These are phyloP conservation scores for Candida broadrunensis DNA, from an alignment of 805 yeast genomes.

Conservation along the genomic window DNA sequence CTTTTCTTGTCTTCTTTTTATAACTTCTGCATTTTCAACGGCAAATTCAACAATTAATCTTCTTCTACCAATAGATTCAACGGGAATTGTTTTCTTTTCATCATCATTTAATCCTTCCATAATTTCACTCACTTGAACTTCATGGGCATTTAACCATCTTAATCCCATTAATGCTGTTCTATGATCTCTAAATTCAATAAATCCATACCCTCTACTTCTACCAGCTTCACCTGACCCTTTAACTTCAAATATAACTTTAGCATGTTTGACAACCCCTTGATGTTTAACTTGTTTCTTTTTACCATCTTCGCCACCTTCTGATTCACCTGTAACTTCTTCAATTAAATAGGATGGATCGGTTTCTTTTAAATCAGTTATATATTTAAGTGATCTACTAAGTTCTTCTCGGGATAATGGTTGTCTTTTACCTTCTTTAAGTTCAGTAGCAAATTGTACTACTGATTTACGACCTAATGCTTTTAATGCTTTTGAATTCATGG, in stretches of 20 bases:
- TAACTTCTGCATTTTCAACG: conserved; percentile 89
- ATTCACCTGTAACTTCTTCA: conserved; percentile 6
- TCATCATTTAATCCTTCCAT: conserved; percentile 68
- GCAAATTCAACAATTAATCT: conserved; percentile 93
- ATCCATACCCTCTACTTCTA: conserved; percentile 95
- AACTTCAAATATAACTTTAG: conserved; percentile 89
- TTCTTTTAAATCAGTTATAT: conserved; percentile 41
- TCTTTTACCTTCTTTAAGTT: conserved; percentile 70
- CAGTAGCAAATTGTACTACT: conserved; percentile 89
- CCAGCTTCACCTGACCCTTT: conserved; percentile 86
- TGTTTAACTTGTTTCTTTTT: conserved; percentile 52
- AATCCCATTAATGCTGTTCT: conserved; percentile 91
- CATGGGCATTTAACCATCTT: conserved; percentile 95
- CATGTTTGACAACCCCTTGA: conserved; percentile 88
- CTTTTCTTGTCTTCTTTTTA: conserved; percentile 82
- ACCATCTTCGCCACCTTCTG: conserved; percentile 17
- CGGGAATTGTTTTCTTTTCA: conserved; percentile 52
- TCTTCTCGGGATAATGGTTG: conserved; percentile 91
- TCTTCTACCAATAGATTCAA: conserved; percentile 60
- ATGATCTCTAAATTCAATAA: conserved; percentile 90
- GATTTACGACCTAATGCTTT: conserved; percentile 94
- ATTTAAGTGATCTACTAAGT: conserved; percentile 70
- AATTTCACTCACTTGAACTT: conserved; percentile 69
- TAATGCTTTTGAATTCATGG: conserved; percentile 82
- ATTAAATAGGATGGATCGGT: conserved; percentile 5